These are phyloP conservation scores for Strobilomyces echinocephalus DNA, from an alignment of 768 basidiomycete species.

Conservation along the genomic window DNA sequence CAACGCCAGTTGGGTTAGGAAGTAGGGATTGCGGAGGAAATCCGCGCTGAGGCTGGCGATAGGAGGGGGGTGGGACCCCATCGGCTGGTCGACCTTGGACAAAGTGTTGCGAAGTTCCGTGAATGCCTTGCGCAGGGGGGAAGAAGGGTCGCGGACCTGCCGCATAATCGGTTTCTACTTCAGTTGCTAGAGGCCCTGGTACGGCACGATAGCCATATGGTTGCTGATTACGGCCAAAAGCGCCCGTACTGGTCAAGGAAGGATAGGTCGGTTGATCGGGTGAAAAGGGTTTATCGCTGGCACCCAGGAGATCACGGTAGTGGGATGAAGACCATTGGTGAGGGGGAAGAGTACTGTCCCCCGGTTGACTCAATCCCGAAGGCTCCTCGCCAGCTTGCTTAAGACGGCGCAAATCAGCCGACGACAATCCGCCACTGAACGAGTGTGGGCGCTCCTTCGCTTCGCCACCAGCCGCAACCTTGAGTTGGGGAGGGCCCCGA, in stretches of 20 bases:
- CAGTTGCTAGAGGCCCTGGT: constrained; percentile 24
- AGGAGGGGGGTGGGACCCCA: constrained; percentile 42
- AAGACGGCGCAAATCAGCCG: constrained; percentile 68
- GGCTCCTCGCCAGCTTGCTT: constrained; percentile 58
- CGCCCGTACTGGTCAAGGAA: constrained; percentile 50
- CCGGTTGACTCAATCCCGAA: constrained; percentile 29
- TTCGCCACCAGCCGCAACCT: constrained; percentile 48
- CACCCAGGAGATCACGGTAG: constrained; percentile 41
- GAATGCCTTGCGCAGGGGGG: constrained; percentile 37
- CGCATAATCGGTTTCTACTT: constrained; percentile 49
- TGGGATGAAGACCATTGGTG: constrained; percentile 50
- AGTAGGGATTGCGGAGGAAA: constrained; percentile 53
- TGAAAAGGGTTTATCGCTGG: constrained; percentile 39
- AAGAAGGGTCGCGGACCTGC: constrained; percentile 54
- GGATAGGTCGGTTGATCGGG: constrained; percentile 55
- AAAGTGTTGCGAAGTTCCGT: constrained; percentile 42
- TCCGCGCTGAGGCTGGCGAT: constrained; percentile 59
- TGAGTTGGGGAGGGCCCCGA: constrained; percentile 50
- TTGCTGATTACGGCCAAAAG: constrained; percentile 49
- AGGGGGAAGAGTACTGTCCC: constrained; percentile 36
- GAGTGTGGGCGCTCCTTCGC: constrained; percentile 77
- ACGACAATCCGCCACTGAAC: constrained; percentile 73
- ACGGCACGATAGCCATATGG: constrained; percentile 48
- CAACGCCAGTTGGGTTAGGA: constrained; percentile 50
- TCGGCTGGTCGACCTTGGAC: constrained; percentile 51